These are phyloP conservation scores for Nicotiana paniculata DNA, from an alignment of 257 asterid species.

Conservation along the genomic window DNA sequence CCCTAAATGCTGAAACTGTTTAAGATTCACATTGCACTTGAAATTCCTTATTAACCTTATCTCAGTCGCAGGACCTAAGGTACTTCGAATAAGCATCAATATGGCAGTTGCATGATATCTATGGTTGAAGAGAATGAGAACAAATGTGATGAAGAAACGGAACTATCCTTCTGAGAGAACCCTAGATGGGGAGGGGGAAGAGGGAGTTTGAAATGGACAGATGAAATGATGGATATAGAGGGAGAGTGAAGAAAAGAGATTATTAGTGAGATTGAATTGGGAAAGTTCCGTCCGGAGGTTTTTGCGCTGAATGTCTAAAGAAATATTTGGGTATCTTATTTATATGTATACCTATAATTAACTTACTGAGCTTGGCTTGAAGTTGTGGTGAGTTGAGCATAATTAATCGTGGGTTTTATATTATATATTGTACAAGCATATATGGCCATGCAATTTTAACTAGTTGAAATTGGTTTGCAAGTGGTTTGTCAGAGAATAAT, in stretches of 20 bases:
- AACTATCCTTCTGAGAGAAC: neutral
- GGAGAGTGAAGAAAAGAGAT: neutral
- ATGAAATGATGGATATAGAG: neutral
- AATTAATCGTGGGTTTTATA: neutral
- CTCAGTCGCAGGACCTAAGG: neutral
- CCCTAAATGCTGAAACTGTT: no score
- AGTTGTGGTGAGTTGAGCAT: neutral
- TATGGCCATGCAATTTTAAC: neutral
- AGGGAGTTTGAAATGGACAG: neutral
- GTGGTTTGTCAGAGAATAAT: neutral
- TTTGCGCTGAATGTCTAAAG: neutral
- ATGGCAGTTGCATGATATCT: neutral
- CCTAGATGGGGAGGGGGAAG: neutral
- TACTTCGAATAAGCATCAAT: neutral
- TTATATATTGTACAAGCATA: neutral
- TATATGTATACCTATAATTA: neutral
- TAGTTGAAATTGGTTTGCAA: neutral
- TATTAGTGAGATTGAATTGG: neutral
- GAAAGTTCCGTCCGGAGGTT: neutral
- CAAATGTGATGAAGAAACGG: neutral
- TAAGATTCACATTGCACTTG: no score
- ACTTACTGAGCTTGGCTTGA: neutral
- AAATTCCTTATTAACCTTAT: neutral
- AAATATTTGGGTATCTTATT: neutral
- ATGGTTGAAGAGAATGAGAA: neutral